Evolutionary conservation across 176 grass and related monocot species (phyloP).

Genomic region (Juncus effusus): DNA sequence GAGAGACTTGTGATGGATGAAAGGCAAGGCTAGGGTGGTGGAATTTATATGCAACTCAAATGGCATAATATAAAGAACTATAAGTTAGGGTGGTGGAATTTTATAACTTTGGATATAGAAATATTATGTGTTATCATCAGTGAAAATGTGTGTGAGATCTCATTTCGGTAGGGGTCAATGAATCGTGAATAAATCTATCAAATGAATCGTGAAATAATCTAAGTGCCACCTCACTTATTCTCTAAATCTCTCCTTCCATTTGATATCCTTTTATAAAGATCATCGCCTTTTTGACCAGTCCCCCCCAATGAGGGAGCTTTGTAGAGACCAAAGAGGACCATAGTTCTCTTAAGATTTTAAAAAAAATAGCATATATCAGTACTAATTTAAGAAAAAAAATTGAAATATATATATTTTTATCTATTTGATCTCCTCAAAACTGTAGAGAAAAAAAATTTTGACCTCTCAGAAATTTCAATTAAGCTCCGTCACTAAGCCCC

Average conservation of each 20-base stretch:
- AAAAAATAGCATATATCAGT: too few species aligned
- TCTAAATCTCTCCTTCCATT: slow-evolving; percentile 63
- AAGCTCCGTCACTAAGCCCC: too few species aligned
- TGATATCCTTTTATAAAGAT: not conserved
- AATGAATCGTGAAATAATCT: slow-evolving; percentile 75
- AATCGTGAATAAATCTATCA: slow-evolving; percentile 61
- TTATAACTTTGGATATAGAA: slow-evolving; percentile 25
- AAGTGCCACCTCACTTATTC: slow-evolving; percentile 60
- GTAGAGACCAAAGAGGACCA: too few species aligned
- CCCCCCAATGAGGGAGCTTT: too few species aligned
- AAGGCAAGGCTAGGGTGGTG: slow-evolving; percentile 32
- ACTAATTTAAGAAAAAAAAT: too few species aligned
- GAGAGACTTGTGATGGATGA: slow-evolving; percentile 37
- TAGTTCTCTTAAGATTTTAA: too few species aligned
- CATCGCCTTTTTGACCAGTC: not conserved
- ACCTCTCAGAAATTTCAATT: too few species aligned
- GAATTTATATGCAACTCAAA: slow-evolving; percentile 76
- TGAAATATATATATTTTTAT: too few species aligned
- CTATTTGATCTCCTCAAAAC: too few species aligned
- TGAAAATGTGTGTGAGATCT: slow-evolving; percentile 41
- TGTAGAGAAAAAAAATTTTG: too few species aligned
- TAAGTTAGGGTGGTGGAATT: slow-evolving; percentile 30
- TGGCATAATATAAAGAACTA: slow-evolving; percentile 39
- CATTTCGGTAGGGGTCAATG: slow-evolving; percentile 18
- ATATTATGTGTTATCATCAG: slow-evolving; percentile 29